phyloP scores from a whole-genome alignment of 225 moss, liverwort and hornwort genomes.

The Antitrichia curtipendula region DNA sequence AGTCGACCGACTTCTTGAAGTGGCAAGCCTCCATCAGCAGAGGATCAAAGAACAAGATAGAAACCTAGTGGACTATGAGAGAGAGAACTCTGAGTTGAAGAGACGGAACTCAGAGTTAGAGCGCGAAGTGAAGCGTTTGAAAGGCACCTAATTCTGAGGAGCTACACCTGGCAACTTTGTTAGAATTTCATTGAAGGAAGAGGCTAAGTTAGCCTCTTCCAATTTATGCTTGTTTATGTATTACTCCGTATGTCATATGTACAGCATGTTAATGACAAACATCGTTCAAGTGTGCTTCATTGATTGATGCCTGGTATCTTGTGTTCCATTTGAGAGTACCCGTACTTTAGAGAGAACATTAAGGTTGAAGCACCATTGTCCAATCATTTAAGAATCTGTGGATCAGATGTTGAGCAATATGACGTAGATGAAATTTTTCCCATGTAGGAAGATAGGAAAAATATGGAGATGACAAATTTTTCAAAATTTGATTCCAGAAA shows the following conservation, averaged over 20 bases:
- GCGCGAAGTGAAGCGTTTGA: not conserved
- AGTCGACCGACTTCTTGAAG: not conserved
- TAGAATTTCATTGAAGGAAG: not conserved
- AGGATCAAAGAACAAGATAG: not conserved
- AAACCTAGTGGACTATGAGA: not conserved
- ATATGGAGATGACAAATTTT: too few relatives aligned
- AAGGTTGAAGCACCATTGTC: too few relatives aligned
- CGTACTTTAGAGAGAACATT: too few relatives aligned
- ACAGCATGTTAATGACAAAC: not conserved
- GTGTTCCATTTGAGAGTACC: not conserved
- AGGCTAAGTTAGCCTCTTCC: not conserved
- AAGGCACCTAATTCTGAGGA: not conserved
- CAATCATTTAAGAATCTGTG: too few relatives aligned
- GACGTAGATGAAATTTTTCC: too few relatives aligned
- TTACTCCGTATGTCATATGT: too few relatives aligned
- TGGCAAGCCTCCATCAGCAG: not conserved
- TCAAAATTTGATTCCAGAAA: too few relatives aligned
- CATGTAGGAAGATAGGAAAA: too few relatives aligned
- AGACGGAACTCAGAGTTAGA: not conserved
- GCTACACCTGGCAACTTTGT: not conserved
- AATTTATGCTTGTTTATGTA: not conserved
- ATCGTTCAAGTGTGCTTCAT: not conserved
- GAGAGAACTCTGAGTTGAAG: not conserved
- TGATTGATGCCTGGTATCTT: not conserved
- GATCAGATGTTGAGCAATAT: too few relatives aligned